Base-by-base conservation (phyloP, 1,284 basidiomycete species). In the Paramarasmius palmivorus region DNA sequence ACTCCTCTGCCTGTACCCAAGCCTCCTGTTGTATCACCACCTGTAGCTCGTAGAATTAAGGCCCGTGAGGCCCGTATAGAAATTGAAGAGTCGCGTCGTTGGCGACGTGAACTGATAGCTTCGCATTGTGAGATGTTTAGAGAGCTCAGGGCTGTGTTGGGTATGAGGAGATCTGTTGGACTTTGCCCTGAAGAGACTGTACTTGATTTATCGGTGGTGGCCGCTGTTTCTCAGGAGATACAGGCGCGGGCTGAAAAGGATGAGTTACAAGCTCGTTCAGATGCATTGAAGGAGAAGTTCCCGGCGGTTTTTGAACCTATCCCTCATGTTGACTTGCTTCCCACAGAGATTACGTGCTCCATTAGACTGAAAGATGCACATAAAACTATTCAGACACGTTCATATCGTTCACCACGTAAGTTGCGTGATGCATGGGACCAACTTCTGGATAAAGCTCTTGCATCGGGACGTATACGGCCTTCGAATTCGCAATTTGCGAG, bases 401-500 rank as follows among this genome's bases (percentile, higher is more conserved):
- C 50, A 0, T 69, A 69, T 41, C 41, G 53, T 1, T 65, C 61
- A 2, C 66, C 64, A 0, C 56, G 57, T 19, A 66, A 68, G 29
- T 69, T 66, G 42, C 42, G 60, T 1, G 63, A 63, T 0, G 57
- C 63, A 0, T 71, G 64, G 64, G 53, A 58, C 4, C 59, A 49
- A 8, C 56, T 69, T 0, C 55, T 72, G 2, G 49, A 70, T 2
- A 50, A 65, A 40, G 65, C 68, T 50, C 41, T 71, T 0, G 49
- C 50, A 0, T 61, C 63, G 0, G 68, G 69, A 0, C 57, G 56
- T 1, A 61, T 70, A 6, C 55, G 55, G 10, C 61, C 59, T 2
- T 71, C 68, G 2, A 55, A 53, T 5, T 65, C 62, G 0, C 52
- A 57, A 1, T 62, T 63, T 45, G 55, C 62, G 0, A 70, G 66